Percentiles rank a stretch among this genome's conserved stretches.
Conservation (phyloP, 345 rosid species). For the Eucalyptus urophylla region DNA sequence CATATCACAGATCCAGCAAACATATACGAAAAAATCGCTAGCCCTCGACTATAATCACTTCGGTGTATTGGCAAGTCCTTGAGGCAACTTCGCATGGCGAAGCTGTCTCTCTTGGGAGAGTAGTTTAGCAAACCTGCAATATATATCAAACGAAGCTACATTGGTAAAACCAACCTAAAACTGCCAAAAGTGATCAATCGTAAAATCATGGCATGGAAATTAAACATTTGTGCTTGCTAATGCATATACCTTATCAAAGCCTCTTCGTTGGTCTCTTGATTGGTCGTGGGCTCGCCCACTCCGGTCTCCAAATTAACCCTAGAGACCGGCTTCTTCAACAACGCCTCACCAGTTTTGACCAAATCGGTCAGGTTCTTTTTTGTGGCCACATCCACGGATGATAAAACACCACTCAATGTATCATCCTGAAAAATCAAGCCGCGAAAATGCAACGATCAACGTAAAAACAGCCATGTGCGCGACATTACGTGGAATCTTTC, state of each 20-base stretch:
- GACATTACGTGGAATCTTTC: background rate
- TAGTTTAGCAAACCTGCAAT: conserved; percentile 36
- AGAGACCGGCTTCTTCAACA: conserved; percentile 42
- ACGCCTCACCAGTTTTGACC: conserved; percentile 39
- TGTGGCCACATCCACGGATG: conserved; percentile 52
- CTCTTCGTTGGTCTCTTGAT: conserved; percentile 24
- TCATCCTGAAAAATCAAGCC: conserved; percentile 28
- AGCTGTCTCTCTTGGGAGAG: conserved; percentile 47
- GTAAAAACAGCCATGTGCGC: background rate
- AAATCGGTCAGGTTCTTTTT: conserved; percentile 41
- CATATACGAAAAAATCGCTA: background rate
- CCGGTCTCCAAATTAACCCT: conserved; percentile 55
- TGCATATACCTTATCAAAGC: conserved; percentile 13
- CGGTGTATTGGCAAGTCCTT: background rate
- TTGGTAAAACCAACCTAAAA: background rate
- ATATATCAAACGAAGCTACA: background rate
- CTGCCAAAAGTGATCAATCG: background rate
- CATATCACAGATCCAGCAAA: background rate
- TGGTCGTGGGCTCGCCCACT: conserved; percentile 7
- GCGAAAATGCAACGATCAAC: background rate
- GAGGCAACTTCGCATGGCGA: conserved; percentile 24
- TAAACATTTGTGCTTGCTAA: background rate
- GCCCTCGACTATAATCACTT: background rate
- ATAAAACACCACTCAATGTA: conserved; percentile 26
- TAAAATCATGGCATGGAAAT: background rate